Evolutionary conservation across 352 stramenopile species (phyloP).

Genomic region (Pythium coloratum): DNA sequence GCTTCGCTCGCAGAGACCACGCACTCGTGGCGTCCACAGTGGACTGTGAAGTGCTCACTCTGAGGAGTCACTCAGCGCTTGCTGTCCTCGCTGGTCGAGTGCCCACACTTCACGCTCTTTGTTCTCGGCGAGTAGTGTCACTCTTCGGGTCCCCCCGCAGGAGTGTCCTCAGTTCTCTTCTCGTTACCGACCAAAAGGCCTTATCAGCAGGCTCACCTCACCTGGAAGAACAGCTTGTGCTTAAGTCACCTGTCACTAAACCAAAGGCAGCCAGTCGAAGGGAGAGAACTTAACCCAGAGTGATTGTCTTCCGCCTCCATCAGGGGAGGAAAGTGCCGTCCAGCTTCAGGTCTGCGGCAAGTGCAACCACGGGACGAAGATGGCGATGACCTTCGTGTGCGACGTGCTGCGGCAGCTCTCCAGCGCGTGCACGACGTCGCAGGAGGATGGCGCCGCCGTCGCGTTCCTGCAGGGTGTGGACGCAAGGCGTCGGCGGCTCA

Average conservation of each 20-base stretch:
- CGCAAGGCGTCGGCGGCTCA: conserved; percentile 8
- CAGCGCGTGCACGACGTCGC: conserved; percentile 25
- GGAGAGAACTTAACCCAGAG: conserved; percentile 13
- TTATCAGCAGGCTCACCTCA: background rate
- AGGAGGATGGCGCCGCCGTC: conserved; percentile 25
- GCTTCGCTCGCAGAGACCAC: no score
- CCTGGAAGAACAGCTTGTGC: no score
- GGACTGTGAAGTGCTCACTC: no score
- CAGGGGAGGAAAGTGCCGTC: conserved; percentile 6
- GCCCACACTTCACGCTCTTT: no score
- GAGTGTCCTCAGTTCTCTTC: background rate
- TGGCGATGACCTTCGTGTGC: conserved; percentile 26
- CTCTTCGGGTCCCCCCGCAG: no score
- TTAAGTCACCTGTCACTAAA: background rate
- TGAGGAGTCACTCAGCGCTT: no score
- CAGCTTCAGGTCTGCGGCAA: background rate
- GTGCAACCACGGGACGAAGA: conserved; percentile 3
- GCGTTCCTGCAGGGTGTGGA: conserved; percentile 18
- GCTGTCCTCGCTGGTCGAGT: no score
- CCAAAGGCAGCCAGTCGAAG: background rate
- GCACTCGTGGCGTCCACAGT: no score
- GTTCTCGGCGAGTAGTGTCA: no score
- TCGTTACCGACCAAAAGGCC: background rate
- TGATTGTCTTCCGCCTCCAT: conserved; percentile 21
- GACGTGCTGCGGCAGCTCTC: conserved; percentile 27